Percentiles rank a stretch among this genome's conserved stretches.
These are phyloP conservation scores for Monosporascus sp. DNA, from an alignment of 2,329 filamentous ascomycete genomes.

Conservation along the genomic window DNA sequence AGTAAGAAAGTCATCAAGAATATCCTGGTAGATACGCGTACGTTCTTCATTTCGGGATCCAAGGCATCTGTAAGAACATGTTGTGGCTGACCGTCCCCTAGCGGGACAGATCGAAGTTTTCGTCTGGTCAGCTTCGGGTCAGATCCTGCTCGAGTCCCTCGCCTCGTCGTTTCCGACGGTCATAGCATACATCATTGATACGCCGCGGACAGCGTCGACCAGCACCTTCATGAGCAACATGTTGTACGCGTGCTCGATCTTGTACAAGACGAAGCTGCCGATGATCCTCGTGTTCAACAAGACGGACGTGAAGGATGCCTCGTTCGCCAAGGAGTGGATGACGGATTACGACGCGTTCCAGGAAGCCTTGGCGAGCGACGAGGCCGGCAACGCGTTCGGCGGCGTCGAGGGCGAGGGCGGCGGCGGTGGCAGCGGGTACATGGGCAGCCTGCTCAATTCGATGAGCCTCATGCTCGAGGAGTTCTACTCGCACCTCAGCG, in stretches of 20 bases:
- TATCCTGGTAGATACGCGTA: slow-evolving; percentile 84
- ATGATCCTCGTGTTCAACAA: slow-evolving; percentile 99
- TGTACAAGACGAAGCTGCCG: slow-evolving; percentile 97
- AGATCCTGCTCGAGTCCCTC: slow-evolving; percentile 86
- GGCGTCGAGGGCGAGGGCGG: slow-evolving; percentile 63
- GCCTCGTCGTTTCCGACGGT: slow-evolving; percentile 95
- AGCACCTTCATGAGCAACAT: slow-evolving; percentile 99
- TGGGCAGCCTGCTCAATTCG: slow-evolving; percentile 91
- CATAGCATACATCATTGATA: slow-evolving; percentile 96
- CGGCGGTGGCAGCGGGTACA: slow-evolving; percentile 73
- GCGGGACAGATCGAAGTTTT: slow-evolving; percentile 97
- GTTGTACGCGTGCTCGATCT: slow-evolving; percentile 96
- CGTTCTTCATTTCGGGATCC: slow-evolving; percentile 5
- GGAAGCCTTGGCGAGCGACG: slow-evolving; percentile 72
- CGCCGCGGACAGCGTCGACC: slow-evolving; percentile 84
- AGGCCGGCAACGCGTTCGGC: slow-evolving; percentile 70
- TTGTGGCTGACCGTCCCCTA: slow-evolving; percentile 6
- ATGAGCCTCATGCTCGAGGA: slow-evolving; percentile 98
- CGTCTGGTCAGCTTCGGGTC: slow-evolving; percentile 94
- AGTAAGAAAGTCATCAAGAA: slow-evolving; percentile 64
- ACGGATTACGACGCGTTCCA: slow-evolving; percentile 97
- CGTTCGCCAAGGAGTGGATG: slow-evolving; percentile 98
- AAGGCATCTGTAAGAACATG: no score
- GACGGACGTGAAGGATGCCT: slow-evolving; percentile 87
- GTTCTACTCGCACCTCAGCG: slow-evolving; percentile 89